Percentiles rank a stretch among this genome's conserved stretches.
Conservation (phyloP, 768 basidiomycete species). For the Chalciporus piperatus region DNA sequence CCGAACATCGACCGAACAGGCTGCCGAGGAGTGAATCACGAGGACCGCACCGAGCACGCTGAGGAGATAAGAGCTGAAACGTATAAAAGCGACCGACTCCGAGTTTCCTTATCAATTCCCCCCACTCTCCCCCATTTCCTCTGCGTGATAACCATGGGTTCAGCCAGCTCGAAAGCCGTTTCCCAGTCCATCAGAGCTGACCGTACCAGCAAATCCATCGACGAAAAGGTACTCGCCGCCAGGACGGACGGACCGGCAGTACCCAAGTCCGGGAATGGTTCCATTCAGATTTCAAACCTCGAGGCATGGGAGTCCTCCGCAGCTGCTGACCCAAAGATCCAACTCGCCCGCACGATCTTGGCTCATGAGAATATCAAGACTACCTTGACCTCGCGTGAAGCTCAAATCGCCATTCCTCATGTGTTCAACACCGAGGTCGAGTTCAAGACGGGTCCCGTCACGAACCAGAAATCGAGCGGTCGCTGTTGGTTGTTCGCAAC, state of each 20-base stretch:
- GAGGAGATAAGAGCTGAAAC: slow-evolving; percentile 16
- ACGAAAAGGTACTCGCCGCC: slow-evolving; percentile 22
- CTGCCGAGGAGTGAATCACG: neutral
- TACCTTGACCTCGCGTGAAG: slow-evolving; percentile 61
- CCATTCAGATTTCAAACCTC: slow-evolving; percentile 56
- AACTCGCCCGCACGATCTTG: slow-evolving; percentile 76
- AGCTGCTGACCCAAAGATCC: slow-evolving; percentile 53
- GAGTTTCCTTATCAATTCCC: neutral
- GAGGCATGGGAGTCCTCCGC: slow-evolving; percentile 65
- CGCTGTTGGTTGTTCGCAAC: slow-evolving; percentile 96
- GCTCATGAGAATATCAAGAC: slow-evolving; percentile 63
- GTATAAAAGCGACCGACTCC: slow-evolving; percentile 25
- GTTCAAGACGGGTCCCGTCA: slow-evolving; percentile 80
- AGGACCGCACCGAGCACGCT: slow-evolving; percentile 1
- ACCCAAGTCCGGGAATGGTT: slow-evolving; percentile 52
- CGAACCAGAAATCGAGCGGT: slow-evolving; percentile 84
- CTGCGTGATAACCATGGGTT: slow-evolving; percentile 21
- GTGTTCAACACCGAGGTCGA: slow-evolving; percentile 82
- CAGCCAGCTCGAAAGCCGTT: slow-evolving; percentile 22
- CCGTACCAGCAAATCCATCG: slow-evolving; percentile 18
- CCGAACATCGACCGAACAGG: too few relatives aligned
- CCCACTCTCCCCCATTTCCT: neutral
- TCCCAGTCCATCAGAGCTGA: slow-evolving; percentile 17
- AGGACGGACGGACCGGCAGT: slow-evolving; percentile 3
- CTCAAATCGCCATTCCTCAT: slow-evolving; percentile 62